Evolutionary conservation across 129 eudicot genomes (phyloP).

Genomic region (Arctium lappa): DNA sequence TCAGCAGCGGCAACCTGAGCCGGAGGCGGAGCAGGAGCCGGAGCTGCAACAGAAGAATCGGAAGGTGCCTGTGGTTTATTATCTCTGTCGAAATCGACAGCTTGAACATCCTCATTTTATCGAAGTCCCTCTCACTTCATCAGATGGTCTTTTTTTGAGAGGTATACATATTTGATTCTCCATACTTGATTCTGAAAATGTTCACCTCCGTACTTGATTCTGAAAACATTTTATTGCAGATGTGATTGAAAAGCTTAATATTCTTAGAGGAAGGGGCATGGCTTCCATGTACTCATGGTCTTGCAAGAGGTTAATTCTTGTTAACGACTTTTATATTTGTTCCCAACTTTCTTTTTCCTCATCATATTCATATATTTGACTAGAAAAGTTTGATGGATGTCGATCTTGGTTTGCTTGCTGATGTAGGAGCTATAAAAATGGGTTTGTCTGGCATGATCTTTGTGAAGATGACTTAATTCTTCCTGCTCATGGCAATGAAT

Average conservation of each 20-base stretch:
- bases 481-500: constrained; percentile 88
- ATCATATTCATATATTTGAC: neutral
- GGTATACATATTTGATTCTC: constrained; percentile 35
- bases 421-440: constrained; percentile 86
- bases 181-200: neutral
- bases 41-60: constrained; percentile 31
- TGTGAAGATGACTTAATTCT: constrained; percentile 84
- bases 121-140: constrained; percentile 73
- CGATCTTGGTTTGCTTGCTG: constrained; percentile 17
- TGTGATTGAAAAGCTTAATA: constrained; percentile 88
- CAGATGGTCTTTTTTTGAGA: constrained; percentile 86
- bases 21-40: constrained; percentile 21
- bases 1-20: constrained; percentile 30
- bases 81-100: constrained; percentile 79
- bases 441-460: constrained; percentile 98
- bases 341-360: neutral
- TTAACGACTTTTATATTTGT: neutral
- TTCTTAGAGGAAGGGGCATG: constrained; percentile 94
- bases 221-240: constrained; percentile 39
- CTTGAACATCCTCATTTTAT: constrained; percentile 99
- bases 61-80: constrained; percentile 83
- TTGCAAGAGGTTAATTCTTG: constrained; percentile 78
- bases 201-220: neutral
- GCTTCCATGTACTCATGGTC: constrained; percentile 96
- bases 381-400: neutral